A percentile compares a stretch with the other conserved stretches of the same genome.
Conservation (phyloP, 2,329 filamentous ascomycete species). For the Aspergillus vadensis region DNA sequence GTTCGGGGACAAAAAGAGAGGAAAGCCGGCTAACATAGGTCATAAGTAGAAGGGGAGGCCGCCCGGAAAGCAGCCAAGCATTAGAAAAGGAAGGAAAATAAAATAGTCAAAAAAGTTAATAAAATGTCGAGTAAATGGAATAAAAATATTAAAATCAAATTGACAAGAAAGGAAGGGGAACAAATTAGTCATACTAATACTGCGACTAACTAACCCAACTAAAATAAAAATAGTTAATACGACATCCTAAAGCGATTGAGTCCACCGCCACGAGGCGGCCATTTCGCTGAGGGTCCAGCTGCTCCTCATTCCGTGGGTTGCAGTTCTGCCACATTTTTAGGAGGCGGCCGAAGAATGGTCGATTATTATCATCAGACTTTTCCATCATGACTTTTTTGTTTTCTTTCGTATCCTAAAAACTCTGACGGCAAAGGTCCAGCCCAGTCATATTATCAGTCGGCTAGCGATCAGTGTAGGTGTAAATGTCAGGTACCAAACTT, state of each 20-base stretch:
- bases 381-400: neutral
- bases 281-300: slow-evolving; percentile 17
- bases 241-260: neutral
- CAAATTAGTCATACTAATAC: neutral
- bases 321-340: slow-evolving; percentile 7
- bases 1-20: neutral
- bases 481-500: slow-evolving; percentile 17
- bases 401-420: neutral
- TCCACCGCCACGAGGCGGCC: slow-evolving; percentile 31
- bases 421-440: neutral
- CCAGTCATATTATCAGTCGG: neutral
- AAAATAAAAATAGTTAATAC: neutral
- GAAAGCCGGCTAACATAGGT: slow-evolving; percentile 4
- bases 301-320: slow-evolving; percentile 8
- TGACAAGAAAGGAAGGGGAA: neutral
- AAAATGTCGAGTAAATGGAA: neutral
- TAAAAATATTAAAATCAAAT: neutral
- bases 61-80: slow-evolving; percentile 25
- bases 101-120: neutral
- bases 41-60: slow-evolving; percentile 5
- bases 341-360: neutral
- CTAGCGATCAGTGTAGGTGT: neutral
- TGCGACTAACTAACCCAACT: neutral
- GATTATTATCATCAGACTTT: neutral
- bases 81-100: slow-evolving; percentile 3